These are phyloP conservation scores for Cryptosporidium tyzzeri DNA, from an alignment of 169 alveolate species.

Conservation along the genomic window DNA sequence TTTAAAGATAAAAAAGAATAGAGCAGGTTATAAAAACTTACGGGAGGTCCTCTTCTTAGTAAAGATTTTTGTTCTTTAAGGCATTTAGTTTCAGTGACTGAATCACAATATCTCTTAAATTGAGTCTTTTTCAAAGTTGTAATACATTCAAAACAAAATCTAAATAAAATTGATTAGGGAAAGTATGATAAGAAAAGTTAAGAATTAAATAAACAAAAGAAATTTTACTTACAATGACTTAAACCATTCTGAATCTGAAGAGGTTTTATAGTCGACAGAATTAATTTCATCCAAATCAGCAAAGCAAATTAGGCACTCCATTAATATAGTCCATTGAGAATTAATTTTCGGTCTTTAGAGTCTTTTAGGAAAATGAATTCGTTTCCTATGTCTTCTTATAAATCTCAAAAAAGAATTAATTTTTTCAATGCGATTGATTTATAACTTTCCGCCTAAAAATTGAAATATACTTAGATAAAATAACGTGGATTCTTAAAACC, in stretches of 20 bases:
- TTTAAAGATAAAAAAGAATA: not conserved
- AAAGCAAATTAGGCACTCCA: conserved; percentile 81
- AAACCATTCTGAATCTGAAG: conserved; percentile 77
- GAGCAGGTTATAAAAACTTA: not conserved
- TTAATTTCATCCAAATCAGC: conserved; percentile 79
- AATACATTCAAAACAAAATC: conserved; percentile 79
- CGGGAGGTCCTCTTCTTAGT: conserved; percentile 85
- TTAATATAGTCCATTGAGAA: not conserved
- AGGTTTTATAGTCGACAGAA: conserved; percentile 79
- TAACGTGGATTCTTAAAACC: not conserved
- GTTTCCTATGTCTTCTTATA: not conserved
- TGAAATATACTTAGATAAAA: too few relatives aligned
- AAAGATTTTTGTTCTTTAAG: conserved; percentile 81
- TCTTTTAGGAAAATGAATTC: not conserved
- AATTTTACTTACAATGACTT: conserved; percentile 70
- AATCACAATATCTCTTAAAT: conserved; percentile 82
- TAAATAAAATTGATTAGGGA: not conserved
- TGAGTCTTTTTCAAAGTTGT: conserved; percentile 79
- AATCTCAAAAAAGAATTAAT: not conserved
- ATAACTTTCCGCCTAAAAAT: not conserved
- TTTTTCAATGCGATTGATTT: too few relatives aligned
- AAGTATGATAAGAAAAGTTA: not conserved
- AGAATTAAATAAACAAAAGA: not conserved
- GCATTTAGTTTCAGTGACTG: conserved; percentile 82
- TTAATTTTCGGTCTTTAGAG: too few relatives aligned